Conservation (phyloP, 306 rosid species). For the Corylus heterophylla region DNA sequence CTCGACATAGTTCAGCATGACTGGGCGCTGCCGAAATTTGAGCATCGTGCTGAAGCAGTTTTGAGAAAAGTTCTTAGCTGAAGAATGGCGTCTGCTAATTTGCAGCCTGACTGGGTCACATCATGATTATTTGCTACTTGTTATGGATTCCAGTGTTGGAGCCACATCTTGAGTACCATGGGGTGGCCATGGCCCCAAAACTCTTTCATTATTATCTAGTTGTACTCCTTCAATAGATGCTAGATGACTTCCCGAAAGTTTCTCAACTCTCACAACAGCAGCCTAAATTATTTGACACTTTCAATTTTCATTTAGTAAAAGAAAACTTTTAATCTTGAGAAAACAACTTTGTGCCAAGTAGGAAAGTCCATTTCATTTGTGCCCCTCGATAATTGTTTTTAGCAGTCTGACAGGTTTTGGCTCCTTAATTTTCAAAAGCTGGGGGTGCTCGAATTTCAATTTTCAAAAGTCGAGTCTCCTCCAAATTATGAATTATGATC, state of each 20-base stretch:
- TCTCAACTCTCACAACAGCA: neutral
- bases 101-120: neutral
- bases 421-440: neutral
- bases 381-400: too few relatives aligned
- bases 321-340: neutral
- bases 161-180: neutral
- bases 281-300: neutral
- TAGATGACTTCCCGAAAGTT: neutral
- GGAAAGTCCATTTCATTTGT: neutral
- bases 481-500: neutral
- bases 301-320: neutral
- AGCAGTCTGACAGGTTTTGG: too few relatives aligned
- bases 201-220: neutral
- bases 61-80: conserved; percentile 54
- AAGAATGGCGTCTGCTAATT: conserved; percentile 16
- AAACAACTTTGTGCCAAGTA: neutral
- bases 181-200: neutral
- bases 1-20: conserved; percentile 97
- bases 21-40: conserved; percentile 87
- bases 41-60: conserved; percentile 85
- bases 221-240: neutral
- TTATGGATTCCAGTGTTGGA: neutral
- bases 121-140: neutral
- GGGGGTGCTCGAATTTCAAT: too few relatives aligned
- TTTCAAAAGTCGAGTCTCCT: neutral